Conservation (phyloP, 164 flowering plant species). For the Vitis cinerea region DNA sequence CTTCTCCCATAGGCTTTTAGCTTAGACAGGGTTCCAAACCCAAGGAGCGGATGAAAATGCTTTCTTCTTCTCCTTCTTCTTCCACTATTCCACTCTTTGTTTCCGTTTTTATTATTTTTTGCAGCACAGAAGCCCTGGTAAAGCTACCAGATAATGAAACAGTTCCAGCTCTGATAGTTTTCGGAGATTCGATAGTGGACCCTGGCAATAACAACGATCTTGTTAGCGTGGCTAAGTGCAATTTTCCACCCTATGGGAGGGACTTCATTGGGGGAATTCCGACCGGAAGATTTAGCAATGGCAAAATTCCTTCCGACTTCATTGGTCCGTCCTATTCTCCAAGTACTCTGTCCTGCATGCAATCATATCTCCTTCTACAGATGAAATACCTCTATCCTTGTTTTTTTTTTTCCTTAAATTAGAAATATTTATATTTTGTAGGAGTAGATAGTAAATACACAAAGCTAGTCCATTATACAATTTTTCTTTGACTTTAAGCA, state of each 20-base stretch:
- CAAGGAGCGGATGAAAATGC: too few relatives aligned
- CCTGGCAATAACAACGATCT: conserved; percentile 55
- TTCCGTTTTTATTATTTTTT: background rate
- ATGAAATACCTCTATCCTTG: background rate
- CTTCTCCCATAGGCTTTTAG: too few relatives aligned
- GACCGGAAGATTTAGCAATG: conserved; percentile 47
- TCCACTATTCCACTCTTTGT: too few relatives aligned
- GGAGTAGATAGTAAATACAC: too few relatives aligned
- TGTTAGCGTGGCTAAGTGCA: conserved; percentile 22
- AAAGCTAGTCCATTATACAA: too few relatives aligned
- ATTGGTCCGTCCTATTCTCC: conserved; percentile 8
- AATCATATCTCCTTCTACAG: too few relatives aligned
- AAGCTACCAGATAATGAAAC: conserved; percentile 28
- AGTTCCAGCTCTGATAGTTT: conserved; percentile 41
- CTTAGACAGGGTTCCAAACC: too few relatives aligned
- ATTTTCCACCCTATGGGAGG: conserved; percentile 53
- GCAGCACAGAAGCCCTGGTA: conserved; percentile 7
- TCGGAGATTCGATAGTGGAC: conserved; percentile 60
- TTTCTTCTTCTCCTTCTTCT: too few relatives aligned
- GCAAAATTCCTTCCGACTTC: conserved; percentile 19
- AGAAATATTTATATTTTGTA: too few relatives aligned
- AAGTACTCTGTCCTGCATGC: too few relatives aligned
- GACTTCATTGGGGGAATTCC: conserved; percentile 45
- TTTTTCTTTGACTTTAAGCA: too few relatives aligned
- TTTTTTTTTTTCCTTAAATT: too few relatives aligned